Evolutionary conservation across 2,329 filamentous ascomycete genomes (phyloP).

Genomic region (Phyllosticta ampelicida): DNA sequence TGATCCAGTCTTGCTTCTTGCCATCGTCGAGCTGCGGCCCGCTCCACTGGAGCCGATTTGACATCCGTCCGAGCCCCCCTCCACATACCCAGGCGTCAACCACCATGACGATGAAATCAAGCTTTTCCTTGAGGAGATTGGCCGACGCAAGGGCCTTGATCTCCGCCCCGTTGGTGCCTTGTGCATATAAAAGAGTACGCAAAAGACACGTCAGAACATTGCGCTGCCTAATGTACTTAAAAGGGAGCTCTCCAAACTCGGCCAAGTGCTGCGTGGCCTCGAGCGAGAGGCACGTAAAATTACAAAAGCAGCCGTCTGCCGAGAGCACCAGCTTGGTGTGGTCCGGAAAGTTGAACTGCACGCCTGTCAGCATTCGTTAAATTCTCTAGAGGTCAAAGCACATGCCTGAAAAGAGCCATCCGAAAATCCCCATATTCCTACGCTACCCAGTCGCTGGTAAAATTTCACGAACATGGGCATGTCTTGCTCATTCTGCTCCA

Average conservation of each 20-base stretch:
- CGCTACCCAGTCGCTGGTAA: conserved; percentile 70
- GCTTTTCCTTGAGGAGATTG: conserved; percentile 63
- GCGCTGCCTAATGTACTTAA: conserved; percentile 58
- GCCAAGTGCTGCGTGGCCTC: conserved; percentile 57
- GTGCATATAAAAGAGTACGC: conserved; percentile 58
- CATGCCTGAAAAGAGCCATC: conserved; percentile 67
- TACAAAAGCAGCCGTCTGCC: conserved; percentile 60
- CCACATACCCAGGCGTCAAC: conserved; percentile 61
- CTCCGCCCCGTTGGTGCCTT: conserved; percentile 38
- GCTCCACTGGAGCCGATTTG: conserved; percentile 31
- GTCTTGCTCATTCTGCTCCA: conserved; percentile 29
- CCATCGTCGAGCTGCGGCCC: conserved; percentile 34
- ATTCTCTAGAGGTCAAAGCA: background rate
- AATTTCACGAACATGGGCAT: conserved; percentile 53
- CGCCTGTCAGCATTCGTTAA: conserved; percentile 15
- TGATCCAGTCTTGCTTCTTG: conserved; percentile 37
- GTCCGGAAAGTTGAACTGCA: conserved; percentile 77
- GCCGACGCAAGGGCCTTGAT: conserved; percentile 49
- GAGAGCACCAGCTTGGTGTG: conserved; percentile 78
- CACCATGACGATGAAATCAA: conserved; percentile 59
- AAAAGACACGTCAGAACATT: conserved; percentile 62
- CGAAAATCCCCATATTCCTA: conserved; percentile 71
- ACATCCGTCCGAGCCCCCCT: conserved; percentile 50
- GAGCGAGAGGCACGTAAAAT: conserved; percentile 66
- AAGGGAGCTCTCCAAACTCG: conserved; percentile 48